Percentiles rank a stretch among this genome's conserved stretches.
phyloP scores from a whole-genome alignment of 164 flowering plant genomes.

The Cinnamomum micranthum region DNA sequence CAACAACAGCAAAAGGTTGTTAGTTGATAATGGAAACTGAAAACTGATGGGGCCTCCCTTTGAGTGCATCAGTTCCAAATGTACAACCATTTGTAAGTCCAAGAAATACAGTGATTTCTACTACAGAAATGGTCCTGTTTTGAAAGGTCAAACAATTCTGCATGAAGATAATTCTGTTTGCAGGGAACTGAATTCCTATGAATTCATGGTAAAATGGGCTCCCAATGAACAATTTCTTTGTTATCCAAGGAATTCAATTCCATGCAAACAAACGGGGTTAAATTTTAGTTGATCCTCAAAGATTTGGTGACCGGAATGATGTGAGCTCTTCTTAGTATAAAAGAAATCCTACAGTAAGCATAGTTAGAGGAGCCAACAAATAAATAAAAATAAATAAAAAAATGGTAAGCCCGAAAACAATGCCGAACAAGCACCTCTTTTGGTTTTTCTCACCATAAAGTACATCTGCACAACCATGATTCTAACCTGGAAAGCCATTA shows the following conservation, averaged over 20 bases:
- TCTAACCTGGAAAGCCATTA: conserved; percentile 63
- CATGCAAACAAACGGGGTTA: too few species aligned
- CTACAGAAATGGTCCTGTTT: neutral
- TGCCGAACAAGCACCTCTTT: neutral
- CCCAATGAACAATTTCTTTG: neutral
- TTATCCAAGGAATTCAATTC: too few species aligned
- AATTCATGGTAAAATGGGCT: neutral
- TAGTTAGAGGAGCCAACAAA: too few species aligned
- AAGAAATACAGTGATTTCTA: too few species aligned
- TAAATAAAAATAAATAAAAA: too few species aligned
- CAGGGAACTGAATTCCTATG: neutral
- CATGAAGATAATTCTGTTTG: too few species aligned
- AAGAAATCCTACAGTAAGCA: neutral
- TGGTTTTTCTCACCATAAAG: neutral
- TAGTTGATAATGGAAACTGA: neutral
- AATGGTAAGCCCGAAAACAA: neutral
- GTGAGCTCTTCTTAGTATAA: too few species aligned
- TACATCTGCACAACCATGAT: neutral
- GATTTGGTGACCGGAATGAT: too few species aligned
- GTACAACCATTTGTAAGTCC: neutral
- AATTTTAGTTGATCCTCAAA: too few species aligned
- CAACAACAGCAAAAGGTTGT: neutral
- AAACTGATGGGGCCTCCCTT: neutral
- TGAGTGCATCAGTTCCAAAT: neutral
- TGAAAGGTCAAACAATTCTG: too few species aligned